Percentiles rank a stretch among this genome's conserved stretches.
These are phyloP conservation scores for Monilinia fructicola DNA, from an alignment of 2,329 filamentous ascomycete species.

Conservation along the genomic window DNA sequence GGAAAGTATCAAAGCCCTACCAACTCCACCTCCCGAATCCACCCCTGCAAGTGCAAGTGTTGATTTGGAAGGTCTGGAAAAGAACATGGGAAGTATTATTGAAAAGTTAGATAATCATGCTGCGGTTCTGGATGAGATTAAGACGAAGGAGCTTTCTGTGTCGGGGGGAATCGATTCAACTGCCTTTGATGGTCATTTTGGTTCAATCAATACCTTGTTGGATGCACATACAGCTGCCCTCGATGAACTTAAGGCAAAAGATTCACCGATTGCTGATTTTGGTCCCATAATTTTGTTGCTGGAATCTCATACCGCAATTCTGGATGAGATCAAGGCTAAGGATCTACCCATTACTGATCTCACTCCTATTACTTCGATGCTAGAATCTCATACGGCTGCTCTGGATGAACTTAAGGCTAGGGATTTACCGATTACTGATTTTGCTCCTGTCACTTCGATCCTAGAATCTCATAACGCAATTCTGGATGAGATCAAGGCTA, in stretches of 20 bases:
- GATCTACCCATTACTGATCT: neutral
- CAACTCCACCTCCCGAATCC: neutral
- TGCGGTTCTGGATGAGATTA: constrained; percentile 19
- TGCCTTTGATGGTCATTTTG: constrained; percentile 31
- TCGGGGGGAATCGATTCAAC: constrained; percentile 17
- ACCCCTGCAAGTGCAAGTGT: constrained; percentile 13
- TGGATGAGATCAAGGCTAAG: constrained; percentile 16
- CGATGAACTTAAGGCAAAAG: constrained; percentile 26
- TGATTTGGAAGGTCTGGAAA: constrained; percentile 3
- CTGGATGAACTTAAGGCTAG: constrained; percentile 27
- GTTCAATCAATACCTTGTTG: constrained; percentile 22
- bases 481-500: constrained; percentile 31
- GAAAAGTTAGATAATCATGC: constrained; percentile 20
- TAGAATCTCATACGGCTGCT: constrained; percentile 19
- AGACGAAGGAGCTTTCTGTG: constrained; percentile 6
- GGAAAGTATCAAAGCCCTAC: constrained; percentile 25
- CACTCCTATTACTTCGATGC: constrained; percentile 4
- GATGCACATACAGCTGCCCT: constrained; percentile 18
- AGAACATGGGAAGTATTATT: neutral
- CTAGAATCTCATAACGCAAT: constrained; percentile 25
- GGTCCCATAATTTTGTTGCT: constrained; percentile 15
- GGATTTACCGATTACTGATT: neutral
- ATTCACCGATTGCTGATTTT: neutral
- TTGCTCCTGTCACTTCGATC: constrained; percentile 10
- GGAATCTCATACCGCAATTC: constrained; percentile 13